Conservation (phyloP, 192 early-diverging fungal species). For the Paraglomus brasilianum region DNA sequence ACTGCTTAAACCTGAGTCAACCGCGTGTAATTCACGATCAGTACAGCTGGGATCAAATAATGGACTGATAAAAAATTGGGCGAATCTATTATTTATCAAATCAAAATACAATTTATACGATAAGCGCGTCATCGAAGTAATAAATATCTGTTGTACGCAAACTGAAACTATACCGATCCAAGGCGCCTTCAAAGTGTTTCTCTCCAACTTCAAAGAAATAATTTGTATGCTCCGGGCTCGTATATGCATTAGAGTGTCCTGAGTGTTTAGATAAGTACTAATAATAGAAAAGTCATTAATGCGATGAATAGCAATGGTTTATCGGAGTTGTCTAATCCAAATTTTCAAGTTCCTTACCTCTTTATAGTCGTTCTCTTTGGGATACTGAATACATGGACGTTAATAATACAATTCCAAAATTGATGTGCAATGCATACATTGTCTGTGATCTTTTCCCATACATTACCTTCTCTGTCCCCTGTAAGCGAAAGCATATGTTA, state of each 20-base stretch:
- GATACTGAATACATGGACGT: conserved; percentile 54
- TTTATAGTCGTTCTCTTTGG: conserved; percentile 61
- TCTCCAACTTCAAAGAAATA: conserved; percentile 57
- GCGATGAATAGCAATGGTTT: neutral
- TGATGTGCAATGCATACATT: neutral
- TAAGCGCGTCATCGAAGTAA: neutral
- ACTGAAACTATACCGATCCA: conserved; percentile 46
- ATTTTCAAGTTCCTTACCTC: conserved; percentile 5
- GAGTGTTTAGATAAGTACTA: conserved; percentile 48
- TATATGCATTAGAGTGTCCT: conserved; percentile 54
- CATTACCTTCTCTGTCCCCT: conserved; percentile 16
- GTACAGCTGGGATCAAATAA: conserved; percentile 79
- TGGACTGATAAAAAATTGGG: conserved; percentile 89
- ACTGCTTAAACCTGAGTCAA: conserved; percentile 67
- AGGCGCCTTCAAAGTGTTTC: conserved; percentile 47
- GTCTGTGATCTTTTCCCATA: too few species aligned
- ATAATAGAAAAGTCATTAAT: neutral
- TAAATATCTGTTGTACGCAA: neutral
- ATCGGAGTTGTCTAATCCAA: too few species aligned
- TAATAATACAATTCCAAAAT: neutral
- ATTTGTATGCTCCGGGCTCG: conserved; percentile 46
- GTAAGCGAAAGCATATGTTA: neutral
- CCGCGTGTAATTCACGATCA: conserved; percentile 86
- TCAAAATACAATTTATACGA: neutral
- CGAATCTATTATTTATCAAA: conserved; percentile 41